Evolutionary conservation across 1,284 basidiomycete genomes (phyloP), one percentile per base, ranked within the genome.

Genomic region (Ganoderma multipileum): DNA sequence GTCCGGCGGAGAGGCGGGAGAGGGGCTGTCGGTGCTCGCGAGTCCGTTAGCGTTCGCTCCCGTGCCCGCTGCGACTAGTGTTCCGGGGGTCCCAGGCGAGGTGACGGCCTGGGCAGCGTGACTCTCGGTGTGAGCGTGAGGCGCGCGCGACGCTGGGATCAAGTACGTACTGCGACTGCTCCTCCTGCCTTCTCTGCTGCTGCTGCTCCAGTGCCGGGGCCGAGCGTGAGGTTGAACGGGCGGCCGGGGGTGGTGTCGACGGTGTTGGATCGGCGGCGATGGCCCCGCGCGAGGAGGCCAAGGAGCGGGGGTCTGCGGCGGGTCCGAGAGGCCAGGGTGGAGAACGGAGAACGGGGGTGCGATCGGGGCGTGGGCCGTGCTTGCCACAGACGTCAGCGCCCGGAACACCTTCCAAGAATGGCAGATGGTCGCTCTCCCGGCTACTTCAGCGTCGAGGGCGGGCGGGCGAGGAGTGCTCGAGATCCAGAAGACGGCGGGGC

Each of bases 191-290:
- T 60, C 36, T 39, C 38, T 60, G 36, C 58, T 14, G n/a, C 57
- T 60, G n/a, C 38, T 39, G 36, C 38, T 36, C 36, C 36, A 36
- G 62, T 38, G 52, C 67, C 16, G 36, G 63, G 50, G 52, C 67
- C 63, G 65, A 55, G 9, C 16, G 26, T 57, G 26, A 59, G 30
- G 59, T 30, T 47, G 68, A 66, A 65, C 2, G 71, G 44, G 67
- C 71, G 71, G 50, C 67, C 26, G 54, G 67, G 68, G 65, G 52
- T 68, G 65, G 52, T 68, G 70, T 72, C 74, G 68, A 70, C 61
- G 42, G 75, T 76, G 71, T 72, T 76, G 63, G 75, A 71, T 50
- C 75, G 68, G 66, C 73, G 75, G 70, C 73, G 75, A 65, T 70
- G 64, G 63, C 67, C 70, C 42, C 75, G 65, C 47, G 75, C 68